Base-by-base conservation (phyloP, 2,329 filamentous ascomycete genomes). In the Colletotrichum truncatum region DNA sequence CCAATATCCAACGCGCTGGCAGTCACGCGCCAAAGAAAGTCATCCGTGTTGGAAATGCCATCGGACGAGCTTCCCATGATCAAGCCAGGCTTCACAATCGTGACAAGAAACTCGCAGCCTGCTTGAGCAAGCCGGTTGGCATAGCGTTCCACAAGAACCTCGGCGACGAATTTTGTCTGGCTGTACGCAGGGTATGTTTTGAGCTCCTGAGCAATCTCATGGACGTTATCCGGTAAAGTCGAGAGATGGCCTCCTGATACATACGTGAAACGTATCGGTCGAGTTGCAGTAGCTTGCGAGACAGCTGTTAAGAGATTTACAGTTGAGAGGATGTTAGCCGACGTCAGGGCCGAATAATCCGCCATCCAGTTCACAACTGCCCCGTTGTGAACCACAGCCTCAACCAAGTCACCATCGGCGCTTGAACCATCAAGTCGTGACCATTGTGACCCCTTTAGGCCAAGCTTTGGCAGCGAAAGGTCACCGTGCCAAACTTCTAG, bases 121-220 rank as follows among this genome's bases (percentile, higher is more conserved):
- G 11, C 26, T 10, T 1, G 5, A 1, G 25, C 9, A 2, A 60
- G 30, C 10, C 61, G 45, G 3, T 53, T 12, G 6, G 57, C 34
- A 1, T 60, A 38, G 3, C 68, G 64, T 8, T 54, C 28, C 2
- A 72, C 65, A 3, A 72, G 36, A 3, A 49, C 23, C 25, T 72
- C 71, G 11, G 70, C 65, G 12, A 72, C 69, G 8, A 69, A 70
- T 18, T 73, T 73, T 4, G 67, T 71, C 55, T 72, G 70, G 9
- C 54, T 58, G 28, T 73, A 73, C 7, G 59, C 59, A 2, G 64
- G 64, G 10, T 53, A 58, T 16, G 26, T 34, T 5, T 48, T 41
- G 11, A 66, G 39, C 21, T 66, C 60, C 7, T 26, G 14, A 4
- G 52, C 46, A 14, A 58, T 14, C 9, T 64, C 26, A 6, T 18